Conservation (phyloP, 73 alveolate genomes). For the Tetrahymena elliotti region DNA sequence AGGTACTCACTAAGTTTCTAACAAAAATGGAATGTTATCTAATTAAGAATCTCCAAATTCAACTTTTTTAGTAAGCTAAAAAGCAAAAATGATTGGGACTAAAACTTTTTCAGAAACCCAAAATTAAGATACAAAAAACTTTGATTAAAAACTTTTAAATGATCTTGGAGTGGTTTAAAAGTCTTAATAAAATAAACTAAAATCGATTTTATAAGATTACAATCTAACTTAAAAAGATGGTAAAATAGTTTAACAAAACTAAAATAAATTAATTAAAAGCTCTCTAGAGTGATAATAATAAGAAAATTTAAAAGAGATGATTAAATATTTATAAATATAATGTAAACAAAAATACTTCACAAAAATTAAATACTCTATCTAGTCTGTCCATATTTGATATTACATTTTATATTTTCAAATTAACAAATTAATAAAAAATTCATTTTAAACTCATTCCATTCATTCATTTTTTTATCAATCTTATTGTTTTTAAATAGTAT, state of each 20-base stretch:
- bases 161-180: not conserved
- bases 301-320: not conserved
- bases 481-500: too few species aligned
- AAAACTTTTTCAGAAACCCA: not conserved
- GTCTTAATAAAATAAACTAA: not conserved
- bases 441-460: too few species aligned
- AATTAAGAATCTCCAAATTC: not conserved
- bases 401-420: too few species aligned
- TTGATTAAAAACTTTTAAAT: not conserved
- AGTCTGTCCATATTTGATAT: too few species aligned
- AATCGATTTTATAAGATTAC: not conserved
- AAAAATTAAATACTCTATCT: too few species aligned
- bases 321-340: too few species aligned
- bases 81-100: not conserved
- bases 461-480: too few species aligned
- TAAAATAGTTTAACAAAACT: not conserved
- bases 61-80: not conserved
- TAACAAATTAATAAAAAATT: too few species aligned
- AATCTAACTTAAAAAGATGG: not conserved
- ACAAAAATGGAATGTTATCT: not conserved
- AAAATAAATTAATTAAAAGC: not conserved
- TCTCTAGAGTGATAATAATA: not conserved
- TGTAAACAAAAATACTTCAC: too few species aligned
- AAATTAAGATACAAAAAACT: not conserved
- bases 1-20: not conserved